phyloP scores from a whole-genome alignment of 1,284 basidiomycete species.

The Psilocybe mexicana region DNA sequence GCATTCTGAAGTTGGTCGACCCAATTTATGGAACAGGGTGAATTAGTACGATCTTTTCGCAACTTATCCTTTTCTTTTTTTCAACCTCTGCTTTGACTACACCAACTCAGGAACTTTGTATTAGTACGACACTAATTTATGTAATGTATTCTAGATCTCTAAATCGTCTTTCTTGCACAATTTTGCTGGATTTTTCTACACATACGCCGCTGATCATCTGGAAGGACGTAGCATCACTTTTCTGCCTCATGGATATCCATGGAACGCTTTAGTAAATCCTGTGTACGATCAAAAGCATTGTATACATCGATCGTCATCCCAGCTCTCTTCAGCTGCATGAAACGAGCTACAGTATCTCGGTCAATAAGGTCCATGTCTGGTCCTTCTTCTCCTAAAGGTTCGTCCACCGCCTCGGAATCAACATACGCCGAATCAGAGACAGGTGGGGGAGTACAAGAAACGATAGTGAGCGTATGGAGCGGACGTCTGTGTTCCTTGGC shows the following conservation, averaged over 20 bases:
- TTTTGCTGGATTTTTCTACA: too few relatives aligned
- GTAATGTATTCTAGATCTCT: too few relatives aligned
- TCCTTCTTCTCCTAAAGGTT: neutral
- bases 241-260: neutral
- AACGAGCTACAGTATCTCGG: neutral
- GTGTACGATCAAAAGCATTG: neutral
- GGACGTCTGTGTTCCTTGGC: neutral
- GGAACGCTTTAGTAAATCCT: neutral
- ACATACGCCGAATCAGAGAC: too few relatives aligned
- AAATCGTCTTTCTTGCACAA: too few relatives aligned
- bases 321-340: neutral
- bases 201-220: too few relatives aligned
- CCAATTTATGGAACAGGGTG: neutral
- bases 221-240: neutral
- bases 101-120: too few relatives aligned
- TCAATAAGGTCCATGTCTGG: neutral
- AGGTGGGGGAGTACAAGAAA: neutral
- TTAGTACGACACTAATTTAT: too few relatives aligned
- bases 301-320: neutral
- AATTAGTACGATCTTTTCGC: neutral
- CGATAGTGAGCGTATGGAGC: neutral
- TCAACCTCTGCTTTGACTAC: too few relatives aligned
- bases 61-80: too few relatives aligned
- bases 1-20: slow-evolving; percentile 8
- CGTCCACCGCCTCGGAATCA: neutral